Conservation (phyloP, 371 early-diverging fungal species). For the Mucor saturninus region DNA sequence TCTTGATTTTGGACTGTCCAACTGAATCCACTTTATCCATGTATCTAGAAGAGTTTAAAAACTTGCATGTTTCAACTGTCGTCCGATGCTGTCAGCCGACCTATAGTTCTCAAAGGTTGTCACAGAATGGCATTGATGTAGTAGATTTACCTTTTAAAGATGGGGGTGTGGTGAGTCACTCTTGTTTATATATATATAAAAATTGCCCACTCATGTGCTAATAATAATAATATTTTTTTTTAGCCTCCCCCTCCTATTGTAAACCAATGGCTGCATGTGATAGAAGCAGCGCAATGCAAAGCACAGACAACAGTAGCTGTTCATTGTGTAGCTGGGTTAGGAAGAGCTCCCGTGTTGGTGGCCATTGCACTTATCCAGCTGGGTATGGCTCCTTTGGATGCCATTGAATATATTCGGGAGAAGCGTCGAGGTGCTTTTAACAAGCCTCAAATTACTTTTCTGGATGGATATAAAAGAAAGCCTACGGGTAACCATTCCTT, state of each 20-base stretch:
- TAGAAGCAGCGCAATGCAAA: constrained; percentile 49
- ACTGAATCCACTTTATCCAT: constrained; percentile 79
- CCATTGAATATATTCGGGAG: constrained; percentile 75
- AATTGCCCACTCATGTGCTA: neutral
- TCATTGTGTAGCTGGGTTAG: constrained; percentile 88
- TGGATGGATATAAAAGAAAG: constrained; percentile 46
- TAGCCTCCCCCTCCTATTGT: constrained; percentile 74
- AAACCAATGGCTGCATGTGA: constrained; percentile 74
- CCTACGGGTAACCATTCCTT: constrained; percentile 25
- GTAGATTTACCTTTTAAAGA: constrained; percentile 51
- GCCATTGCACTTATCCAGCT: constrained; percentile 84
- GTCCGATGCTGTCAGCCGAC: constrained; percentile 90
- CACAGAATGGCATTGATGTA: constrained; percentile 56
- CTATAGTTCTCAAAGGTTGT: constrained; percentile 68
- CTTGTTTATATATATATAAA: neutral
- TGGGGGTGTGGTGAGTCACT: constrained; percentile 65
- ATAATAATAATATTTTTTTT: neutral
- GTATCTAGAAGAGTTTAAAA: constrained; percentile 78
- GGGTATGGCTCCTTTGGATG: constrained; percentile 81
- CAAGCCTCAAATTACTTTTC: constrained; percentile 74
- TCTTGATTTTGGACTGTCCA: constrained; percentile 90
- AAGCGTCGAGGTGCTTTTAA: constrained; percentile 86
- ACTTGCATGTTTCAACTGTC: constrained; percentile 79
- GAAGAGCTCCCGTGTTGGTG: constrained; percentile 73
- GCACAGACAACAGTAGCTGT: constrained; percentile 72